Evolutionary conservation across 805 yeast genomes (phyloP).

Genomic region (Schwanniomyces pseudopolymorphus): DNA sequence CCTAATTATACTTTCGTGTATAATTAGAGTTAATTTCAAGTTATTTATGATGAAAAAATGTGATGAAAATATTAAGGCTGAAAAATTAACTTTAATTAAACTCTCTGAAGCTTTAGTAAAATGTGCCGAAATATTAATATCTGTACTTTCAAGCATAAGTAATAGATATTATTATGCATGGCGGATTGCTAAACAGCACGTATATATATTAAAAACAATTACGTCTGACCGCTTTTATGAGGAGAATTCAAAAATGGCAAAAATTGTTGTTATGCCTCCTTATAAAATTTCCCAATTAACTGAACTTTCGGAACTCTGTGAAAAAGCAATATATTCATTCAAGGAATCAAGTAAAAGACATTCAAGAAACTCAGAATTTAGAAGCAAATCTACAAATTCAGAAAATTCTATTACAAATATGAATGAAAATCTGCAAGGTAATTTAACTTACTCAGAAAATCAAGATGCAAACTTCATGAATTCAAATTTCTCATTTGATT

Average conservation of each 20-base stretch:
- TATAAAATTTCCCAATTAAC: constrained; percentile 6
- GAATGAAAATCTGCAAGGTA: no score
- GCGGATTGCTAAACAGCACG: constrained; percentile 38
- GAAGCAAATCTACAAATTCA: no score
- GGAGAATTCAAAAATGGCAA: constrained; percentile 15
- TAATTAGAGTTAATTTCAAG: constrained; percentile 29
- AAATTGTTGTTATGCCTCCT: no score
- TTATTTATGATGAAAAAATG: no score
- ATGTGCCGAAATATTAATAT: constrained; percentile 29
- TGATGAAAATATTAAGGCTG: no score
- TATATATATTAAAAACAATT: constrained; percentile 27
- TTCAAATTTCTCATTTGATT: constrained; percentile 10
- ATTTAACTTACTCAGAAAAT: no score
- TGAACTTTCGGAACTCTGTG: no score
- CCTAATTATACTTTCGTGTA: constrained; percentile 27
- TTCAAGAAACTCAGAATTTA: no score
- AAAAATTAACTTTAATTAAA: no score
- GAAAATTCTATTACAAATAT: no score
- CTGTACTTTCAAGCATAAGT: constrained; percentile 36
- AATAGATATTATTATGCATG: constrained; percentile 40
- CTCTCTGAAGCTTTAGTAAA: constrained; percentile 23
- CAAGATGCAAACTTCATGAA: background rate
- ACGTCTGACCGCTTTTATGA: constrained; percentile 31
- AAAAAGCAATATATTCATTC: no score
- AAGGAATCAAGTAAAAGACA: no score